These are phyloP conservation scores for Noccaea bulbosa DNA, from an alignment of 345 rosid genomes.

Conservation along the genomic window DNA sequence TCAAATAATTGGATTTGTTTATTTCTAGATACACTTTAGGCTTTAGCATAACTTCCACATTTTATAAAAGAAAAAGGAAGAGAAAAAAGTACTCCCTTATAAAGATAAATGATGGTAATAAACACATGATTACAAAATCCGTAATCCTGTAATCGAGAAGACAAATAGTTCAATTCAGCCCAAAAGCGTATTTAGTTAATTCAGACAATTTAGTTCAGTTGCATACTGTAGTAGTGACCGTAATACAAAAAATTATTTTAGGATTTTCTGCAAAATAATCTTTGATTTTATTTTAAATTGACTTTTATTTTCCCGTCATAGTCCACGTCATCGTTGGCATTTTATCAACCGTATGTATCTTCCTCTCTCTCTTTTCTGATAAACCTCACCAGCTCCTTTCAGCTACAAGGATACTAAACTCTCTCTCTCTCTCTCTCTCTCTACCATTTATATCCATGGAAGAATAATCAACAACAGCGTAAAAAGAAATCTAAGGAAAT, in stretches of 20 bases:
- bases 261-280: too few relatives aligned
- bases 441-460: conserved; percentile 39
- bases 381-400: conserved; percentile 38
- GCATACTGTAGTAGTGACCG: neutral
- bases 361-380: conserved; percentile 21
- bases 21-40: conserved; percentile 13
- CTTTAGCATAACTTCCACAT: conserved; percentile 19
- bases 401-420: conserved; percentile 7
- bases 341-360: conserved; percentile 28
- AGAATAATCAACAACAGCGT: conserved; percentile 23
- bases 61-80: conserved; percentile 19
- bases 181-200: neutral
- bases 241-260: neutral
- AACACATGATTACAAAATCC: conserved; percentile 31
- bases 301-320: conserved; percentile 7
- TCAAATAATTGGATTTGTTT: neutral
- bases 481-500: conserved; percentile 22
- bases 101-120: conserved; percentile 40
- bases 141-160: conserved; percentile 14
- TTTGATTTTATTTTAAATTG: neutral
- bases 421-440: conserved; percentile 23
- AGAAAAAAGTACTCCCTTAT: conserved; percentile 15
- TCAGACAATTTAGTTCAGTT: neutral
- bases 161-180: neutral
- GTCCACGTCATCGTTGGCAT: conserved; percentile 24